Evolutionary conservation across 495 filamentous ascomycete species (phyloP), one percentile per base, ranked within the genome.

Genomic region (Penicillium subrubescens): DNA sequence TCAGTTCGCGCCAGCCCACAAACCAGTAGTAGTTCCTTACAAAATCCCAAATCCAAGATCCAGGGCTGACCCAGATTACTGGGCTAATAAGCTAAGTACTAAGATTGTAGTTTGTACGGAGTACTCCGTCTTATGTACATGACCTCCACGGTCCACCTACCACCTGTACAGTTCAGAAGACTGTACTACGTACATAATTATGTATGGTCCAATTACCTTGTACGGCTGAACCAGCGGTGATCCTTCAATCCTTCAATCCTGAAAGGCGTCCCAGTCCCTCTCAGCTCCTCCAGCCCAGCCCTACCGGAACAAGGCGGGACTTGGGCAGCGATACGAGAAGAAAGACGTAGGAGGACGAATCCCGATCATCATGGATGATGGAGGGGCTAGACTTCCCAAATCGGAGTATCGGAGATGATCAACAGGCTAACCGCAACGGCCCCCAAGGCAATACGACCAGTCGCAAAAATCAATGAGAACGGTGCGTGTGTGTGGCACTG

Each of bases 1-100:
- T 63, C 43, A 66, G 50, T 66, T 69, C 59, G 60, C 66, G 62
- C 66, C 43, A 46, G 34, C 27, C 39, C 56, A 44, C n/a, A 19
- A 4, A 3, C 44, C 44, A 41, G 51, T 5, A 17, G 46, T n/a
- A 48, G 44, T 12, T n/a, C 44, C 21, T 7, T 1, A n/a, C 39
- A 23, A 11, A n/a, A 48, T 48, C 25, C 25, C 25, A 27, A 27
- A 27, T 27, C 25, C 39, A 48, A 11, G 21, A 48, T 48, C 44
- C 44, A 48, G 44, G 44, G 44, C 44, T 48, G 44, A 48, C 8
- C 5, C 44, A 23, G 19, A n/a, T n/a, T 8, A 44, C 8, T 19
- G n/a, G n/a, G n/a, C n/a, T 44, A n/a, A n/a, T n/a, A n/a, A n/a
- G n/a, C n/a, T n/a, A n/a, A n/a, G n/a, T n/a, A 12, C 11, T n/a